phyloP scores from a whole-genome alignment of 106 monocot genomes.

The Acorus gramineus region DNA sequence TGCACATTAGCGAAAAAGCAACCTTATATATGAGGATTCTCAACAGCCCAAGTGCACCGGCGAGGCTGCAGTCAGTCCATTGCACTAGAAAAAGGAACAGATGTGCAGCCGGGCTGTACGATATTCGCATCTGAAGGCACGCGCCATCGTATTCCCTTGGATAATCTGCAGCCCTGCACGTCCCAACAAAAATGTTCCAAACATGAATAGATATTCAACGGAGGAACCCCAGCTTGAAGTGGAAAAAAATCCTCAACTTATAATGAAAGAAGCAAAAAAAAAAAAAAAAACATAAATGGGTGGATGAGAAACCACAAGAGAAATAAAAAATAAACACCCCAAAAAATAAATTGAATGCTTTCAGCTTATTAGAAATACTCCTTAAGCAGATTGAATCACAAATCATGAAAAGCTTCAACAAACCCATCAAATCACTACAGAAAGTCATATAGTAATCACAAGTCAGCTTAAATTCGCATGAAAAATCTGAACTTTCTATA shows the following conservation, averaged over 20 bases:
- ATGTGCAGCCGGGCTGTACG: constrained; percentile 26
- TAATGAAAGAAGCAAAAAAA: not conserved
- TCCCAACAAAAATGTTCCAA: not conserved
- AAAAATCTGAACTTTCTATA: no score
- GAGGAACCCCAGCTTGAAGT: not conserved
- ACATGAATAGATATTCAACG: no score
- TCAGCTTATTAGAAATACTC: no score
- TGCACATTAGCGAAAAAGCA: not conserved
- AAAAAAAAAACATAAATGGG: not conserved
- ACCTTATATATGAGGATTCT: constrained; percentile 26
- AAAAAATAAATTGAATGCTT: no score
- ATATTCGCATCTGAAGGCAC: constrained; percentile 33
- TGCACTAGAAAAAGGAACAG: constrained; percentile 27
- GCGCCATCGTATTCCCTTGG: constrained; percentile 28
- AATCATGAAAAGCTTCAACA: no score
- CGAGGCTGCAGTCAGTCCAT: constrained; percentile 24
- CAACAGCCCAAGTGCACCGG: constrained; percentile 23
- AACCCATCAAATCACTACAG: no score
- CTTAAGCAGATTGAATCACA: no score
- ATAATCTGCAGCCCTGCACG: constrained; percentile 25
- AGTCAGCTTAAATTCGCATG: no score
- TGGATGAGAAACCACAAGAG: not conserved
- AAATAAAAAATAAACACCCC: no score
- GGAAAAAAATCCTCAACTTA: not conserved
- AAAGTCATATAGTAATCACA: no score